Conservation (phyloP, 192 early-diverging fungal species). For the Entophlyctis helioformis region DNA sequence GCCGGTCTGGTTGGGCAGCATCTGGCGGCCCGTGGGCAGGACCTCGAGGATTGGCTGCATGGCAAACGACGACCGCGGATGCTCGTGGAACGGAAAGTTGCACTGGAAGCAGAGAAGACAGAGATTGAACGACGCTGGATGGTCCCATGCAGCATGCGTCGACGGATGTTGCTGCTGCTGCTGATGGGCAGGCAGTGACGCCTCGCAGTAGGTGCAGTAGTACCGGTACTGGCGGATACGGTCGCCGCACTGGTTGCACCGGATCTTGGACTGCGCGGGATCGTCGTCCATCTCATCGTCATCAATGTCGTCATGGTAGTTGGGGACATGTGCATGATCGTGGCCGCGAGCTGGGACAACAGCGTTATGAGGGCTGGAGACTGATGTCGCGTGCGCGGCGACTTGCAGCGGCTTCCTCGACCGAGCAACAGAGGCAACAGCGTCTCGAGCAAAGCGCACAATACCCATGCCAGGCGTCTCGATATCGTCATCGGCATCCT, state of each 20-base stretch:
- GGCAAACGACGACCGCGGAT: slow-evolving; percentile 72
- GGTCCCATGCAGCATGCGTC: no score
- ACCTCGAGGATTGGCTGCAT: slow-evolving; percentile 32
- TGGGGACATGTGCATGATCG: background rate
- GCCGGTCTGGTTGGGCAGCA: slow-evolving; percentile 31
- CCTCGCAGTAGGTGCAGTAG: slow-evolving; percentile 78
- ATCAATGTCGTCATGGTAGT: background rate
- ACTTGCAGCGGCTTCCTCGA: slow-evolving; percentile 3
- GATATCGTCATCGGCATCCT: no score
- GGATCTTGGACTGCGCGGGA: slow-evolving; percentile 48
- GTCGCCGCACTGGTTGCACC: slow-evolving; percentile 70
- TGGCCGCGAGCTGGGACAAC: no score
- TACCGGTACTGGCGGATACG: slow-evolving; percentile 64
- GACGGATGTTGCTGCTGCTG: no score
- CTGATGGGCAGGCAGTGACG: slow-evolving; percentile 44
- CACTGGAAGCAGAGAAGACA: slow-evolving; percentile 28
- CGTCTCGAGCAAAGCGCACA: slow-evolving; percentile 7
- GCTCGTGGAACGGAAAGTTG: slow-evolving; percentile 45
- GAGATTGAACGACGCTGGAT: slow-evolving; percentile 67
- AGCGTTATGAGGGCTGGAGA: no score
- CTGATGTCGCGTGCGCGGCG: no score
- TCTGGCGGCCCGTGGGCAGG: slow-evolving; percentile 23
- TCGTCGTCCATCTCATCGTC: slow-evolving; percentile 16
- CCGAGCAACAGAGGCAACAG: slow-evolving; percentile 9
- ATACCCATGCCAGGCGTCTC: background rate